Percentiles rank a stretch among this genome's conserved stretches.
These are phyloP conservation scores for Talaromyces sp. DNA, from an alignment of 2,329 filamentous ascomycete genomes.

Conservation along the genomic window DNA sequence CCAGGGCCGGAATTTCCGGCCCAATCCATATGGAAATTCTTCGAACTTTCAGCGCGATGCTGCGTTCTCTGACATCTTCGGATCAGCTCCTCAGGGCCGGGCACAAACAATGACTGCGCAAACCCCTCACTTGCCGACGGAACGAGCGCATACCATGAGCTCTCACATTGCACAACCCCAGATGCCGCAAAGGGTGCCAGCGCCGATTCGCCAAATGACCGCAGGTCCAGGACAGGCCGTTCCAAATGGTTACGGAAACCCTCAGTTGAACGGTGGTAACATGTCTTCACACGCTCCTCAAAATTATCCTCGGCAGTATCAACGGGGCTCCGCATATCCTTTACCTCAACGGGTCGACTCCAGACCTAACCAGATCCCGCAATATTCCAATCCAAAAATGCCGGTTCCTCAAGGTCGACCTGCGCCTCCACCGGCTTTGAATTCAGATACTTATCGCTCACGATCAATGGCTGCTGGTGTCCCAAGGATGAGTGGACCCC, in stretches of 20 bases:
- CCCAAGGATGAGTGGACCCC: slow-evolving; percentile 61
- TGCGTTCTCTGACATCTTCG: slow-evolving; percentile 95
- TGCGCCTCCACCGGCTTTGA: slow-evolving; percentile 65
- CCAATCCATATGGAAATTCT: slow-evolving; percentile 47
- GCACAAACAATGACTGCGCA: slow-evolving; percentile 94
- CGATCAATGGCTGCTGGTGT: slow-evolving; percentile 72
- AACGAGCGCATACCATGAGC: slow-evolving; percentile 75
- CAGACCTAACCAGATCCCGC: slow-evolving; percentile 45
- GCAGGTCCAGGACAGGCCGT: slow-evolving; percentile 38
- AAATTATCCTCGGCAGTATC: slow-evolving; percentile 56
- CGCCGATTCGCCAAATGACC: slow-evolving; percentile 39
- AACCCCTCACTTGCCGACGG: slow-evolving; percentile 55
- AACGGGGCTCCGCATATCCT: slow-evolving; percentile 65
- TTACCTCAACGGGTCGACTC: slow-evolving; percentile 66
- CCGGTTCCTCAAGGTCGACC: slow-evolving; percentile 44
- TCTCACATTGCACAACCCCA: slow-evolving; percentile 45
- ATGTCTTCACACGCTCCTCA: slow-evolving; percentile 36
- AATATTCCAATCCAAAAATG: slow-evolving; percentile 56
- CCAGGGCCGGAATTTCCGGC: slow-evolving; percentile 56
- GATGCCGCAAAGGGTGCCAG: slow-evolving; percentile 36
- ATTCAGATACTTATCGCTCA: slow-evolving; percentile 82
- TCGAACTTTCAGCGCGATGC: slow-evolving; percentile 69
- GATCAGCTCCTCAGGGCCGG: slow-evolving; percentile 75
- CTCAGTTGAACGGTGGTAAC: slow-evolving; percentile 10
- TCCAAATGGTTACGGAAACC: slow-evolving; percentile 37